Base-by-base conservation (phyloP, 208 protist species). In the Acanthamoeba divionensis region DNA sequence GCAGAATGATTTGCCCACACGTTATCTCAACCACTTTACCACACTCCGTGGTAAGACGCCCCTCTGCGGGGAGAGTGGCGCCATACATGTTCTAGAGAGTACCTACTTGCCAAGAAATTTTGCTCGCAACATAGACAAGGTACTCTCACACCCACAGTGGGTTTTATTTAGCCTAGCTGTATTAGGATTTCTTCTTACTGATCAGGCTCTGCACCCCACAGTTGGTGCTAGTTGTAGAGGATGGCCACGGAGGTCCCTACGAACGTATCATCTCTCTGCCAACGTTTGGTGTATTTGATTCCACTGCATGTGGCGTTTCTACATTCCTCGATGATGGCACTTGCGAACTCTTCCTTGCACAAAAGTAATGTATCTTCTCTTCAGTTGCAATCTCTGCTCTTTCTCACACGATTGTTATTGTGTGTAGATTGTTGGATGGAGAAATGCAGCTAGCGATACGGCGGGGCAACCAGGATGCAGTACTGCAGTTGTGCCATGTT, bases 11-110 rank as follows among this genome's bases (percentile, higher is more conserved):
- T 26, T 60, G 44, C 82, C 82, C 41, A 18, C 18, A 31, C 47
- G 36, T 38, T 89, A 89, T n/a, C 82, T 63, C 45, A 67, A 36
- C 36, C 44, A 50, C 33, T 85, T 47, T 41, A 85, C 75, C 47
- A 85, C 75, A 21, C 75, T 67, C n/a, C 75, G 75, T 6, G 75
- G 75, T 13, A 21, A 47, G 38, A 60, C 65, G 24, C 75, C 75
- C n/a, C 75, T 85, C 18, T 24, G 44, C 13, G 36, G 29, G 3
- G 52, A 85, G 75, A 31, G 48, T 12, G 0, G 36, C 1, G 1
- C 7, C 75, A 85, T 48, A 57, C 24, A 18, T 13, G 38, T 21
- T 41, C 52, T 85, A 5, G 9, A 33, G 31, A 4, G 36, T 1
- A 41, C 12, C 26, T 83, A 83, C 12, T 0, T 85, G 52, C 52